These are phyloP conservation scores for Cryptococcus depauperatus DNA, from an alignment of 1,284 basidiomycete genomes.

Conservation along the genomic window DNA sequence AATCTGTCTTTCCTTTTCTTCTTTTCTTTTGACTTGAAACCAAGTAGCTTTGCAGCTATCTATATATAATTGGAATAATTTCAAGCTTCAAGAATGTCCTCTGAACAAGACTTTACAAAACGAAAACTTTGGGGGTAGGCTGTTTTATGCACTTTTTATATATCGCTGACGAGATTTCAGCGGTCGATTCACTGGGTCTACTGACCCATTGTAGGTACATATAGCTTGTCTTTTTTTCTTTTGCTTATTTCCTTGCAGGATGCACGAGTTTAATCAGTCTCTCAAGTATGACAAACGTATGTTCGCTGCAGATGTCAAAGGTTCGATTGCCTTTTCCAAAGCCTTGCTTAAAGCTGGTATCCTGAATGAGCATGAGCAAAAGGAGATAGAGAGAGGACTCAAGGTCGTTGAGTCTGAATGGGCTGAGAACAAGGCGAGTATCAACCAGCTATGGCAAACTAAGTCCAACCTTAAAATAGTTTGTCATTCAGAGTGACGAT, in stretches of 20 bases:
- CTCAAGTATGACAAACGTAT: constrained; percentile 89
- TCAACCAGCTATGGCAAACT: not conserved
- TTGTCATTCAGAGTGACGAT: constrained; percentile 67
- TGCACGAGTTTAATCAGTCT: constrained; percentile 93
- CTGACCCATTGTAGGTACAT: constrained; percentile 65
- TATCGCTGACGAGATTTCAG: constrained; percentile 9
- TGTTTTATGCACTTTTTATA: not conserved
- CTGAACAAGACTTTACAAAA: constrained; percentile 40
- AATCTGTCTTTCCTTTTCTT: no score
- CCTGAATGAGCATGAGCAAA: constrained; percentile 66
- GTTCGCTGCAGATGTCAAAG: constrained; percentile 82
- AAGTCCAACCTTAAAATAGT: constrained; percentile 55
- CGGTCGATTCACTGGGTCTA: constrained; percentile 79
- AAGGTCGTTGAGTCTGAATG: constrained; percentile 74
- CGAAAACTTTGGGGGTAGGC: constrained; percentile 43
- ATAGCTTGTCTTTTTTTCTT: not conserved
- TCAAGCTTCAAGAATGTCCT: constrained; percentile 21
- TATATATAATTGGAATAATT: no score
- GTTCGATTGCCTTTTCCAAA: constrained; percentile 92
- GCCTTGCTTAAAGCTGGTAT: constrained; percentile 72
- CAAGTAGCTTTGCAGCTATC: no score
- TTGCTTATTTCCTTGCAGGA: constrained; percentile 49
- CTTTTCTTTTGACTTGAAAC: no score
- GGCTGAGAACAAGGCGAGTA: constrained; percentile 57
- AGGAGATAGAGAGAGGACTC: constrained; percentile 68